Evolutionary conservation across 164 flowering plant genomes (phyloP).

Genomic region (Vitis riparia): DNA sequence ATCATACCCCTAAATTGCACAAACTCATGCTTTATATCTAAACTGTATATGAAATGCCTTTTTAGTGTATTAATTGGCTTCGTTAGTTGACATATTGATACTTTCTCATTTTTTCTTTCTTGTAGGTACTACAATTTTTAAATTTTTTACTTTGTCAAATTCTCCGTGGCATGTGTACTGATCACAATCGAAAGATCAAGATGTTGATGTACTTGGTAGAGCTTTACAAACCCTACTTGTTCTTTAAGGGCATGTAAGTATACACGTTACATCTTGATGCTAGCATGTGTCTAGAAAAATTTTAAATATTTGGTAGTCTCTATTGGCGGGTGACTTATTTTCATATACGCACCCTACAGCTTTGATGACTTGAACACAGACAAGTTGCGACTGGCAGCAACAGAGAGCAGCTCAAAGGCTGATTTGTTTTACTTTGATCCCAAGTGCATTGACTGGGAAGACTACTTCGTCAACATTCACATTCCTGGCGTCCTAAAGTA

Average conservation of each 20-base stretch:
- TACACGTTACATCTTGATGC: not conserved
- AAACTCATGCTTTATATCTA: no score
- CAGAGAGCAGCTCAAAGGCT: slow-evolving; percentile 19
- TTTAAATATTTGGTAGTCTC: no score
- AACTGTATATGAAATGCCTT: no score
- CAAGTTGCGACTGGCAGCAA: slow-evolving; percentile 29
- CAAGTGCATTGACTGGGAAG: slow-evolving; percentile 52
- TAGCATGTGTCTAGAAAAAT: no score
- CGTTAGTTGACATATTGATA: not conserved
- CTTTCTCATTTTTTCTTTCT: not conserved
- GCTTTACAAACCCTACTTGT: slow-evolving; percentile 56
- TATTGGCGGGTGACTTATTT: no score
- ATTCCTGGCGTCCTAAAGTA: slow-evolving; percentile 53
- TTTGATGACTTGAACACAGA: slow-evolving; percentile 64
- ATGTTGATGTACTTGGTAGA: slow-evolving; percentile 43
- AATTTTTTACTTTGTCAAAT: slow-evolving; percentile 37
- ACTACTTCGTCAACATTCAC: slow-evolving; percentile 59
- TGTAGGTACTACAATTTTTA: slow-evolving; percentile 41
- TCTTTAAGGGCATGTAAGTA: slow-evolving; percentile 57
- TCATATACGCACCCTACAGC: slow-evolving; percentile 22
- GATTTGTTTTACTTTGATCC: slow-evolving; percentile 55
- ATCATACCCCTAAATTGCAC: no score
- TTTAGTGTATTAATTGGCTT: not conserved
- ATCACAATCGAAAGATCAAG: slow-evolving; percentile 38
- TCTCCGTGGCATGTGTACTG: slow-evolving; percentile 16